Conservation (phyloP, 2,329 filamentous ascomycete genomes). For the Cercospora sp. region DNA sequence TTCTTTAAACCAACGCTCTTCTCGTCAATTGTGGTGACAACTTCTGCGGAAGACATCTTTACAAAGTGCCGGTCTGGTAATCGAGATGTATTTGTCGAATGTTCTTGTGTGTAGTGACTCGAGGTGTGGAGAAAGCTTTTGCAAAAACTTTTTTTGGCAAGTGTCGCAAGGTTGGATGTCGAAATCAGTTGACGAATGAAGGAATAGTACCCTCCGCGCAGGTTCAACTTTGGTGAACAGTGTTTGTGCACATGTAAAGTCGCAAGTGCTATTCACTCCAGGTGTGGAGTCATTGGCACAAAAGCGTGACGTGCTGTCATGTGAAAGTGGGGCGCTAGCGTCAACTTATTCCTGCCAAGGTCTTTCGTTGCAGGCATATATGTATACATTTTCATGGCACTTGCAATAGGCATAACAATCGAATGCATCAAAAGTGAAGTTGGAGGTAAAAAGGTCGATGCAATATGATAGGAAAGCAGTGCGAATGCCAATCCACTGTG, state of each 20-base stretch:
- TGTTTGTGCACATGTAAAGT: neutral
- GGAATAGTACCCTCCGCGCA: neutral
- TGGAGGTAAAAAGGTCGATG: neutral
- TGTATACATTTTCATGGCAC: neutral
- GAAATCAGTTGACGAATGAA: neutral
- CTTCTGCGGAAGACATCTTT: slow-evolving; percentile 11
- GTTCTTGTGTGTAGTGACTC: neutral
- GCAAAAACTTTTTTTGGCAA: slow-evolving; percentile 2
- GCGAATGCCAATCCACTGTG: neutral
- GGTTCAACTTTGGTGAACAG: neutral
- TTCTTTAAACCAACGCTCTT: slow-evolving; percentile 41
- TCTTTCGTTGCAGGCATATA: neutral
- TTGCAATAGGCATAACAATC: neutral
- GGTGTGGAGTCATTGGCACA: neutral
- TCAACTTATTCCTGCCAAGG: neutral
- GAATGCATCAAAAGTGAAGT: neutral
- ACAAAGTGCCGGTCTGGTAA: neutral
- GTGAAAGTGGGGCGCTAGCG: slow-evolving; percentile 4
- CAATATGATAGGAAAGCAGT: neutral
- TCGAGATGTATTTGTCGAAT: neutral
- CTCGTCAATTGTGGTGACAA: slow-evolving; percentile 13
- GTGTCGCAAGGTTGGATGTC: neutral
- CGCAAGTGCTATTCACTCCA: neutral
- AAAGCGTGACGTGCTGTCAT: slow-evolving; percentile 7
- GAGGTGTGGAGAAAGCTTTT: neutral